Percentiles rank a stretch among this genome's conserved stretches.
Conservation (phyloP, 768 basidiomycete species). For the Kwoniella bestiolae region DNA sequence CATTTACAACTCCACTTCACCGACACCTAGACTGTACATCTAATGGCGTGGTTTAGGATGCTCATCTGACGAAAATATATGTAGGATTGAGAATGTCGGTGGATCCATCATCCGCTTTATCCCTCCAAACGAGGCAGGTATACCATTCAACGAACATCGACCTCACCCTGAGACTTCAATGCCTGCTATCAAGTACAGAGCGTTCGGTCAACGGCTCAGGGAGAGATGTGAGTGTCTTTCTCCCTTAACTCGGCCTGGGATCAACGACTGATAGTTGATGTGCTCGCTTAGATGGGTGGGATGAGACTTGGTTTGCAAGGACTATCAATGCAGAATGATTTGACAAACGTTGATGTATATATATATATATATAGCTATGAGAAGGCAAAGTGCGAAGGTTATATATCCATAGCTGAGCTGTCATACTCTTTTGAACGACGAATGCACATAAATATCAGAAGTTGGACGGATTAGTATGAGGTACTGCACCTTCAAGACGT, state of each 20-base stretch:
- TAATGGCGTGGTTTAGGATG: neutral
- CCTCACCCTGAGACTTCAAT: neutral
- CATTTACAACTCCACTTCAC: too few relatives aligned
- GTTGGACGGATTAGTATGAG: too few relatives aligned
- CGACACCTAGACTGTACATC: too few relatives aligned
- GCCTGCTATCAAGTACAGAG: neutral
- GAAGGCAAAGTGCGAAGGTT: too few relatives aligned
- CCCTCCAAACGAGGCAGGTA: conserved; percentile 1
- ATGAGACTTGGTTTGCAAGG: neutral
- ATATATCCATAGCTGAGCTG: too few relatives aligned
- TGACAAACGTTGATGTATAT: too few relatives aligned
- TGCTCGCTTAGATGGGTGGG: neutral
- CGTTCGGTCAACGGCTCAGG: neutral
- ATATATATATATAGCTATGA: too few relatives aligned
- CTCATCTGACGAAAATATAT: neutral
- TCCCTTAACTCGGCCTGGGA: too few relatives aligned
- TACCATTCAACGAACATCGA: conserved; percentile 6
- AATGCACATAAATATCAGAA: too few relatives aligned
- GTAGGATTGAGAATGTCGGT: conserved; percentile 2
- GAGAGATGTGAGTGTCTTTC: conserved; percentile 12
- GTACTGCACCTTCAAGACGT: too few relatives aligned
- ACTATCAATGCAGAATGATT: neutral
- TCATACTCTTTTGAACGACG: too few relatives aligned
- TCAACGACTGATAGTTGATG: too few relatives aligned
- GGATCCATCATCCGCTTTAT: conserved; percentile 4